phyloP scores from a whole-genome alignment of 2,329 filamentous ascomycete species.

The Aspergillus sp. region DNA sequence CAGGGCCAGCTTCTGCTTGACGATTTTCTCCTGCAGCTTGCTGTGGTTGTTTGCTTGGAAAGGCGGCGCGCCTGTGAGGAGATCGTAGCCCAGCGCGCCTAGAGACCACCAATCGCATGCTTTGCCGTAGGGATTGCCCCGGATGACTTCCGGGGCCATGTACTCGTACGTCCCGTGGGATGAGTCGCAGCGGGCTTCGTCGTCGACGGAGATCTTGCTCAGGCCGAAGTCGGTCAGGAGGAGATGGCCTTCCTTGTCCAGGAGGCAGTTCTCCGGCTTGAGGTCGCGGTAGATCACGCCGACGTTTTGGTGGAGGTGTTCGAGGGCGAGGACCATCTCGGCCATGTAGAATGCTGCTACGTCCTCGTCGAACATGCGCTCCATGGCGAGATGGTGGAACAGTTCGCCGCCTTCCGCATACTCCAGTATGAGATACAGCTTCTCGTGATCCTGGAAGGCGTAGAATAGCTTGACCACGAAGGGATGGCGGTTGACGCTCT shows the following conservation, averaged over 20 bases:
- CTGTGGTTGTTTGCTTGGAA: conserved; percentile 85
- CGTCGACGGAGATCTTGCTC: conserved; percentile 80
- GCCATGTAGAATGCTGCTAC: conserved; percentile 96
- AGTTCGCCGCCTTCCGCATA: conserved; percentile 96
- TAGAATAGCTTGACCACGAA: conserved; percentile 98
- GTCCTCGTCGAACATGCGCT: conserved; percentile 89
- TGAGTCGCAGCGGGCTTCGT: conserved; percentile 66
- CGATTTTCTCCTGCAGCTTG: conserved; percentile 92
- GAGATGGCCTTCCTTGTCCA: conserved; percentile 84
- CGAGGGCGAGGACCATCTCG: conserved; percentile 88
- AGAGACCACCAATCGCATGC: conserved; percentile 99
- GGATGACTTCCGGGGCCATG: conserved; percentile 94
- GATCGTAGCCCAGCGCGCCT: conserved; percentile 80
- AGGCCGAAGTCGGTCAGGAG: conserved; percentile 94
- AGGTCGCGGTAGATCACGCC: conserved; percentile 94
- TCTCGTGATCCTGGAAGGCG: conserved; percentile 95
- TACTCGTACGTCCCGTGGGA: conserved; percentile 94
- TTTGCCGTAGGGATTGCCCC: conserved; percentile 81
- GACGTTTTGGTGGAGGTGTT: conserved; percentile 82
- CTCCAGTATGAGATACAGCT: conserved; percentile 92
- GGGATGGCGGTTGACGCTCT: conserved; percentile 90
- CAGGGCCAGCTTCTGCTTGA: conserved; percentile 79
- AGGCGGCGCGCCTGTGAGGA: conserved; percentile 85
- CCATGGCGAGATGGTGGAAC: conserved; percentile 86
- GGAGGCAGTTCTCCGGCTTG: conserved; percentile 93